These are phyloP conservation scores for Astrocystis sublimbata DNA, from an alignment of 495 filamentous ascomycete species.

Conservation along the genomic window DNA sequence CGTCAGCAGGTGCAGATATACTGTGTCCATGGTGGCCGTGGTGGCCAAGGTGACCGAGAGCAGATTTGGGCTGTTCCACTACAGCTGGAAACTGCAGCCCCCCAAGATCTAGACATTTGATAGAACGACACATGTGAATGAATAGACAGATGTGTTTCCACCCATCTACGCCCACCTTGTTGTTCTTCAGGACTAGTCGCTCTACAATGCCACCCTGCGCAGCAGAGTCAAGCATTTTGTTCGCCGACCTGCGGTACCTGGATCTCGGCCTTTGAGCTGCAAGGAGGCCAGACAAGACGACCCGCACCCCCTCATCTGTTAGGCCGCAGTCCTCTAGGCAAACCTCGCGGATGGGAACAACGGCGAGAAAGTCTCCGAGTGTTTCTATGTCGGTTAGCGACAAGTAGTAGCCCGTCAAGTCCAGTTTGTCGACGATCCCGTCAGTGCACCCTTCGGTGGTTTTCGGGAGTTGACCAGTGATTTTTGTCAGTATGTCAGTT, in stretches of 20 bases:
- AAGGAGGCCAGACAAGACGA: conserved; percentile 83
- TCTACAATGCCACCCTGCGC: conserved; percentile 72
- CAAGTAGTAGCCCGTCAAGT: conserved; percentile 82
- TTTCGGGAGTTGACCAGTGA: conserved; percentile 81
- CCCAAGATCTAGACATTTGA: conserved; percentile 84
- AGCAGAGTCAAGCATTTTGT: conserved; percentile 30
- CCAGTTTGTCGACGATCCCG: conserved; percentile 75
- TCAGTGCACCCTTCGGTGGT: conserved; percentile 60
- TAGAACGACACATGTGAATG: conserved; percentile 80
- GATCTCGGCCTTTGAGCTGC: conserved; percentile 66
- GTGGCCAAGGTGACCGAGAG: conserved; percentile 24
- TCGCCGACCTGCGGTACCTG: conserved; percentile 43
- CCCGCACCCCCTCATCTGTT: conserved; percentile 79
- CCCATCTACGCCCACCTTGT: conserved; percentile 77
- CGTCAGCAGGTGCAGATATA: conserved; percentile 24
- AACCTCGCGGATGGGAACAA: conserved; percentile 85
- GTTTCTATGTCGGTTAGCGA: conserved; percentile 79
- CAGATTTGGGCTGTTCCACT: conserved; percentile 27
- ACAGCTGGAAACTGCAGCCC: conserved; percentile 75
- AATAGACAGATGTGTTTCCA: conserved; percentile 93
- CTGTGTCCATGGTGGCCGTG: conserved; percentile 15
- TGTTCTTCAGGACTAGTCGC: conserved; percentile 82
- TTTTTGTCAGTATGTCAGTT: conserved; percentile 82
- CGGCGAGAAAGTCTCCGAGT: conserved; percentile 87
- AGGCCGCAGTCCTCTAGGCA: conserved; percentile 84